Conservation (phyloP, 1,284 basidiomycete species). For the Amylostereum chailletii region DNA sequence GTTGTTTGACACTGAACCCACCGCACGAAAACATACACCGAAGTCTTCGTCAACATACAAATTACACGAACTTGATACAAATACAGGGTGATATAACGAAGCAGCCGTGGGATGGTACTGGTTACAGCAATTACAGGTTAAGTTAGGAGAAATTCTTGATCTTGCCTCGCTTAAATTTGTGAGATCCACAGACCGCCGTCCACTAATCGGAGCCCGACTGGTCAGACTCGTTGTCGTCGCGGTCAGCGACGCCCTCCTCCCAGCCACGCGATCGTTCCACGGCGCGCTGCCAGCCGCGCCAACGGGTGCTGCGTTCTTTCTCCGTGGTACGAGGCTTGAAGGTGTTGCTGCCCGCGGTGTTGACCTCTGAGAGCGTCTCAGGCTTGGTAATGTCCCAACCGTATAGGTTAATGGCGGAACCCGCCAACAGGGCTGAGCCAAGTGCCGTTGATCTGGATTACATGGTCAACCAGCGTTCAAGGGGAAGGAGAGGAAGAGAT, state of each 20-base stretch:
- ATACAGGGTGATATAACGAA: no score
- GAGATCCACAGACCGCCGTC: no score
- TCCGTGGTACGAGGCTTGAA: constrained; percentile 61
- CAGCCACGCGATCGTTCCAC: constrained; percentile 76
- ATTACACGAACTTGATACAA: no score
- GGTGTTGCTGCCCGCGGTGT: constrained; percentile 71
- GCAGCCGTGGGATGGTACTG: no score
- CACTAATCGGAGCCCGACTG: no score
- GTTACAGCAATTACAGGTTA: no score
- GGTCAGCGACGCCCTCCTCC: constrained; percentile 54
- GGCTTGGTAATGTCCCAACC: constrained; percentile 92
- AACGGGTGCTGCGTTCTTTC: constrained; percentile 50
- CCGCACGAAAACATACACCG: background rate
- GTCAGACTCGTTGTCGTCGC: background rate
- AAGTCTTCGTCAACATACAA: no score
- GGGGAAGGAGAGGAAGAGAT: background rate
- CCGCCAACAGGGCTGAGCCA: constrained; percentile 95
- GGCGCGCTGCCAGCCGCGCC: constrained; percentile 78
- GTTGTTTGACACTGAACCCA: background rate
- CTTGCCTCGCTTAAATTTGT: no score
- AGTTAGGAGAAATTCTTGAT: no score
- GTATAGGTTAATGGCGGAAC: constrained; percentile 79
- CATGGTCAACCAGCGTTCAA: constrained; percentile 5
- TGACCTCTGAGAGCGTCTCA: constrained; percentile 83
- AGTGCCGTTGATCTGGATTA: constrained; percentile 80